Percentiles rank a stretch among this genome's conserved stretches.
phyloP scores from a whole-genome alignment of 31 red algal species.

The Bonnemaisonia californica region DNA sequence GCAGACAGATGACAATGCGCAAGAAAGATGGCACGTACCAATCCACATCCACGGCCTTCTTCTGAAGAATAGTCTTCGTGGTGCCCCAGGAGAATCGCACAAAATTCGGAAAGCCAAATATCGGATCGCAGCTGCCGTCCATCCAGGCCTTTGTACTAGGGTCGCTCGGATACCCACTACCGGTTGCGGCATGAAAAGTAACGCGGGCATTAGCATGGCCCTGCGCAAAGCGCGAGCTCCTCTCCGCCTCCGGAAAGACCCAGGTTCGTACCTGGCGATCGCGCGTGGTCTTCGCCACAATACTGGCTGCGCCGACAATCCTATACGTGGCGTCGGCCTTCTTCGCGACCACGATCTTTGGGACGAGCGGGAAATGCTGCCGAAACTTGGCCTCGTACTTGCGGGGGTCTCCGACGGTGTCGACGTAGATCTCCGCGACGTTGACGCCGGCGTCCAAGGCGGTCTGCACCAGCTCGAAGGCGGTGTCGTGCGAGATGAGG shows the following conservation, averaged over 20 bases:
- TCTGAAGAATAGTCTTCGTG: conserved; percentile 40
- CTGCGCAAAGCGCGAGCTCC: not conserved
- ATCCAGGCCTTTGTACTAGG: conserved; percentile 80
- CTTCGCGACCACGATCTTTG: conserved; percentile 72
- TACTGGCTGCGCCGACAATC: conserved; percentile 87
- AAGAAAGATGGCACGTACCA: conserved; percentile 35
- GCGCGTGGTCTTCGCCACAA: conserved; percentile 80
- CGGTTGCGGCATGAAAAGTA: conserved; percentile 32
- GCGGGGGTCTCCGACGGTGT: conserved; percentile 79
- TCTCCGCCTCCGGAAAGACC: conserved; percentile 69
- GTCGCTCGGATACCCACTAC: conserved; percentile 85
- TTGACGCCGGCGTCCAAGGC: conserved; percentile 50
- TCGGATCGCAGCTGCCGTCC: conserved; percentile 37
- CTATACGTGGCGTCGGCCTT: conserved; percentile 76
- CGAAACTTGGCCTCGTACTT: conserved; percentile 67
- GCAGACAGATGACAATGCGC: not conserved
- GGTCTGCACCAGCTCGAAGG: conserved; percentile 61
- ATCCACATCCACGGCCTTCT: conserved; percentile 49
- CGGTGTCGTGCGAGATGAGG: conserved; percentile 77
- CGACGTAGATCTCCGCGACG: conserved; percentile 81
- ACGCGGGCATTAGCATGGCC: conserved; percentile 16
- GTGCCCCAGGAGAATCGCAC: conserved; percentile 76
- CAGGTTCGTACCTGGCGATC: conserved; percentile 62
- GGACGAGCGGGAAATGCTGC: conserved; percentile 55
- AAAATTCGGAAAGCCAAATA: conserved; percentile 82